Percentiles rank a stretch among this genome's conserved stretches.
phyloP scores from a whole-genome alignment of 2,329 filamentous ascomycete species.

The Aspergillus eucalypticola region DNA sequence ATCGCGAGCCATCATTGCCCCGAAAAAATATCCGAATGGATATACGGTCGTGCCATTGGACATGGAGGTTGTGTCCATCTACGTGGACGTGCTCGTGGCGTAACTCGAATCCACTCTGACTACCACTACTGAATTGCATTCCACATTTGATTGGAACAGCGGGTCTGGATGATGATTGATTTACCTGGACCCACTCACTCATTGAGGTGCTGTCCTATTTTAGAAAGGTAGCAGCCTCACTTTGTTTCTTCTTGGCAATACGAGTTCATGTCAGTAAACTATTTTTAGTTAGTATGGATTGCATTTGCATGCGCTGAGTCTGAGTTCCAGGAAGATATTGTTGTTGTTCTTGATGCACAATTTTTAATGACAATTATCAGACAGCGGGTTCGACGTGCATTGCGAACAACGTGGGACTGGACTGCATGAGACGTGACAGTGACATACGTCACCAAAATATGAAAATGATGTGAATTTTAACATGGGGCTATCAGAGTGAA shows the following conservation, averaged over 20 bases:
- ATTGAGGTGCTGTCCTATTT: background rate
- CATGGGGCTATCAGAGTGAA: too few species aligned
- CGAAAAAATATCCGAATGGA: constrained; percentile 2
- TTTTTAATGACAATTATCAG: too few species aligned
- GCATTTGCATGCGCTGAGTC: too few species aligned
- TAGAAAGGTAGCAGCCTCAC: background rate
- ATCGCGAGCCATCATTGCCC: constrained; percentile 1
- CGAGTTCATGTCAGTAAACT: background rate
- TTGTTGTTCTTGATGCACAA: too few species aligned
- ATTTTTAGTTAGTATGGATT: too few species aligned
- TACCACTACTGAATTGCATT: background rate
- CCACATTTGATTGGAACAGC: background rate
- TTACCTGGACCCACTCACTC: background rate
- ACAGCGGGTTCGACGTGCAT: too few species aligned
- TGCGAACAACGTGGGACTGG: too few species aligned
- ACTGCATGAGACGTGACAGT: too few species aligned
- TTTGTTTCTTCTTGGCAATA: background rate
- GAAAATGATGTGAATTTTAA: too few species aligned
- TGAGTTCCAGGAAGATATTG: too few species aligned
- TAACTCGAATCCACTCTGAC: background rate
- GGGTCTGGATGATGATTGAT: background rate
- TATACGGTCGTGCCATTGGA: background rate
- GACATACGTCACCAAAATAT: too few species aligned
- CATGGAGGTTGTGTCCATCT: background rate
- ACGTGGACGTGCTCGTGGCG: background rate